Base-by-base conservation (phyloP, 1,284 basidiomycete species). In the Phylloboletellus chloephorus region DNA sequence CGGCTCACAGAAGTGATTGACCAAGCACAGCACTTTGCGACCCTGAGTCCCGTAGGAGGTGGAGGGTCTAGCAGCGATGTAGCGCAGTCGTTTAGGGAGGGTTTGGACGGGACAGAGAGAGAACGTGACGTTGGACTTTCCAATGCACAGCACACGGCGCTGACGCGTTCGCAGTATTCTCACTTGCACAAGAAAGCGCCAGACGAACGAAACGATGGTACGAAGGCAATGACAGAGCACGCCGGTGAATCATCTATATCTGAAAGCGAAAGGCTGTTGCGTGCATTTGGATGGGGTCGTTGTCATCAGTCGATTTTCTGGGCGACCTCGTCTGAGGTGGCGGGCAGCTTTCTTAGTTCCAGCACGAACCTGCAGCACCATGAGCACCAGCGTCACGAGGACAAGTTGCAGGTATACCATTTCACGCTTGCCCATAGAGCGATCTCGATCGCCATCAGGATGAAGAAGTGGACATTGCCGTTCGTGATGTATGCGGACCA, bases 21-120 rank as follows among this genome's bases (percentile, higher is more conserved):
- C 61, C 87, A 94, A 57, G 87, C 91, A 1, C 88, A 92, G 47
- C 89, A 95, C 54, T 89, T 89, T 65, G 87, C 83, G 20, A 79
- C 84, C 0, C 69, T 88, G 8, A 79, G 79, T 11, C 71, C 74
- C 16, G 69, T 72, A 28, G 78, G 78, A 39, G 71, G 70, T 24
- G 68, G 72, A 28, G 63, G 67, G n/a, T 69, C 72, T 9, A 67
- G 68, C 15, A 74, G 74, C 16, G 79, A 83, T 46, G 56, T 66
- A 0, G 78, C 87, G 8, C 84, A 87, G 49, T 68, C 74, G 8
- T 94, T 95, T 57, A 72, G 88, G 52, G 89, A 94, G 59, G 91
- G 91, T 1, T 74, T 95, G 51, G 91, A 95, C 47, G 79, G 76
- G 7, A 88, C 87, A 11, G 90, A 95, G 63, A 73, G 91, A 47